Conservation (phyloP, 306 rosid species). For the Vicia sativa region DNA sequence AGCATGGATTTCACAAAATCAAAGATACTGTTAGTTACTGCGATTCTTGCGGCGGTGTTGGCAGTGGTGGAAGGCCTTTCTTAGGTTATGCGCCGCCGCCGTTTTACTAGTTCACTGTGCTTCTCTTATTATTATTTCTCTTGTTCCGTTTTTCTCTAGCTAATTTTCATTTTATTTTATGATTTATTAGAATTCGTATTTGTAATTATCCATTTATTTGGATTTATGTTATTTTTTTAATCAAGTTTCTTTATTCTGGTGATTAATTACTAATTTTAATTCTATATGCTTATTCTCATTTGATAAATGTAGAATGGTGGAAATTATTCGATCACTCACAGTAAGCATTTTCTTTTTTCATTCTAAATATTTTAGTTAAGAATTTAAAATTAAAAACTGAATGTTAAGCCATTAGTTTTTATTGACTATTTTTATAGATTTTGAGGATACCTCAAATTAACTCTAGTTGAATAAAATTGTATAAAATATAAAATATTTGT, state of each 20-base stretch:
- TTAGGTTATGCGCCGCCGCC: slow-evolving; percentile 52
- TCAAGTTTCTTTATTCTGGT: background rate
- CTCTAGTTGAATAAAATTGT: too few relatives aligned
- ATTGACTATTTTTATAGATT: too few relatives aligned
- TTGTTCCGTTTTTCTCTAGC: background rate
- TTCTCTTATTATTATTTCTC: background rate
- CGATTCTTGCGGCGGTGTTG: slow-evolving; percentile 46
- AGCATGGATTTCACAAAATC: slow-evolving; percentile 70
- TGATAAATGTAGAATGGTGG: background rate
- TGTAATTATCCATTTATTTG: slow-evolving; percentile 31
- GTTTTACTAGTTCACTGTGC: slow-evolving; percentile 23
- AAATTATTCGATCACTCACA: background rate
- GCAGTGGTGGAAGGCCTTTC: slow-evolving; percentile 50
- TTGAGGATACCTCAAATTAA: too few relatives aligned
- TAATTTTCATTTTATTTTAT: slow-evolving; percentile 31
- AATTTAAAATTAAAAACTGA: too few relatives aligned
- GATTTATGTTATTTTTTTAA: slow-evolving; percentile 22
- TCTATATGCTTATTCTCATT: too few relatives aligned
- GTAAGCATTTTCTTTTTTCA: background rate
- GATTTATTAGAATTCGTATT: background rate
- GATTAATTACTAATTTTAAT: too few relatives aligned
- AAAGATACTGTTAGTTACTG: slow-evolving; percentile 54
- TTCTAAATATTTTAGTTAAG: too few relatives aligned
- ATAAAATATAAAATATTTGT: too few relatives aligned
- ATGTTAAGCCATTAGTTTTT: too few relatives aligned